Conservation (phyloP, 345 rosid genomes). For the Ceriops tagal region DNA sequence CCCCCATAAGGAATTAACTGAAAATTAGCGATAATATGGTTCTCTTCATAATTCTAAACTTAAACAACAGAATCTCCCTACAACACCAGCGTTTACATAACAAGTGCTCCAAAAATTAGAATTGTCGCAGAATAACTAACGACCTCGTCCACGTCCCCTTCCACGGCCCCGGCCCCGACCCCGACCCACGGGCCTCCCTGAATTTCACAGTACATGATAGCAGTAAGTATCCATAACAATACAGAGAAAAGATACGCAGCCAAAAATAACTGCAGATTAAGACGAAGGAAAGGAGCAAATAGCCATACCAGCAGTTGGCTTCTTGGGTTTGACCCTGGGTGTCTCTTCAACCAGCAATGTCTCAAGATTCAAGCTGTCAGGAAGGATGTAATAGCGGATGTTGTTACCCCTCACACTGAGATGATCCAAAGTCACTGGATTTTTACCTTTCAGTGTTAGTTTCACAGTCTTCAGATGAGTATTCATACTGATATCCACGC, state of each 20-base stretch:
- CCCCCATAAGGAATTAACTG: neutral
- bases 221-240: neutral
- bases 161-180: constrained; percentile 94
- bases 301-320: constrained; percentile 83
- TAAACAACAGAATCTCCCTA: constrained; percentile 18
- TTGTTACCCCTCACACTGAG: constrained; percentile 94
- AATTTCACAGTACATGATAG: constrained; percentile 10
- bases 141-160: constrained; percentile 64
- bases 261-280: neutral
- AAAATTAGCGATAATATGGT: constrained; percentile 6
- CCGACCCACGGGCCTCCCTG: constrained; percentile 85
- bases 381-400: constrained; percentile 92
- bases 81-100: constrained; percentile 34
- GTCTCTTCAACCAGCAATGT: constrained; percentile 94
- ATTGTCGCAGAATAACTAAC: constrained; percentile 33
- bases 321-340: constrained; percentile 92
- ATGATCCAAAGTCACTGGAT: constrained; percentile 84
- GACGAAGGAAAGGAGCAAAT: neutral
- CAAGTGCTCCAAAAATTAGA: constrained; percentile 26
- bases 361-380: constrained; percentile 97
- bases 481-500: constrained; percentile 98
- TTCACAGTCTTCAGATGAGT: constrained; percentile 96
- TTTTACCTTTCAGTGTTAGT: constrained; percentile 84
- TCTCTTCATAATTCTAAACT: constrained; percentile 14
- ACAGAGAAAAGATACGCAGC: neutral